Conservation (phyloP, 179 eudicot genomes). For the Vitellaria paradoxa region DNA sequence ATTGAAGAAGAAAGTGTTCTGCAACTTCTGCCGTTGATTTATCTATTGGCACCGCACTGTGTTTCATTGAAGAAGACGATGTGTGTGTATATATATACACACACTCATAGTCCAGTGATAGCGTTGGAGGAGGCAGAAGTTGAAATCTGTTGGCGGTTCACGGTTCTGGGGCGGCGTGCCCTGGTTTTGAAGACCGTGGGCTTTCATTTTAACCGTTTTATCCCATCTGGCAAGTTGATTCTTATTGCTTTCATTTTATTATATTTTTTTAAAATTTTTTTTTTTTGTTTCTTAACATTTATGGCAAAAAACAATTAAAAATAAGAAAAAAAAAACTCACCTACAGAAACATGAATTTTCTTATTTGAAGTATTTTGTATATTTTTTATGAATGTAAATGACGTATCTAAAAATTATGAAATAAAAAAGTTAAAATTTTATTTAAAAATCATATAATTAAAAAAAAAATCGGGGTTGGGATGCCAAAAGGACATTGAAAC, state of each 20-base stretch:
- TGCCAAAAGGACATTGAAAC: no score
- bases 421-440: no score
- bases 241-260: background rate
- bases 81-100: background rate
- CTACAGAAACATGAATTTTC: no score
- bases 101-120: background rate
- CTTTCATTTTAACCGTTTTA: background rate
- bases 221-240: background rate
- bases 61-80: background rate
- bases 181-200: conserved; percentile 19
- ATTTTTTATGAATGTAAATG: no score
- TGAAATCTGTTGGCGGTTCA: conserved; percentile 26
- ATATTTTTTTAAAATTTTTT: background rate
- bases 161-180: background rate
- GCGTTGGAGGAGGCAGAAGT: background rate
- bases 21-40: background rate
- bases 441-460: no score
- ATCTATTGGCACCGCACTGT: no score
- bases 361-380: no score
- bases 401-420: no score
- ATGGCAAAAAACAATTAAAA: no score
- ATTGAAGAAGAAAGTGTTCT: background rate
- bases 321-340: no score
- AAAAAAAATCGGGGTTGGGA: no score
- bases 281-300: background rate